Percentiles rank a stretch among this genome's conserved stretches.
Conservation (phyloP, 2,329 filamentous ascomycete species). For the Chaetomium strumarium region DNA sequence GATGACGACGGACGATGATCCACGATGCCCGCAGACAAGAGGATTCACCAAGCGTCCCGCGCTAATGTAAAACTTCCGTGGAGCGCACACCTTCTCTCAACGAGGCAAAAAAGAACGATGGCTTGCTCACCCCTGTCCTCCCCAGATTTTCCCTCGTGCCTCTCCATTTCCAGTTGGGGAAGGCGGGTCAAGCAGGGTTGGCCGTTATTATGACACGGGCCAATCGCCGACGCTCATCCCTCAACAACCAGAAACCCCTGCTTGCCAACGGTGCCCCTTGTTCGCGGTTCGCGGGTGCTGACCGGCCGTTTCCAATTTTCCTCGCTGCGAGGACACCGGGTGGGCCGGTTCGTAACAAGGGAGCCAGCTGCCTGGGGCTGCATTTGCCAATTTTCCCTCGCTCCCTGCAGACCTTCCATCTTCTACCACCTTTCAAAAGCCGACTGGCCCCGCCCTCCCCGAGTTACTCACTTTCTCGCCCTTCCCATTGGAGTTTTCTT, state of each 20-base stretch:
- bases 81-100: no score
- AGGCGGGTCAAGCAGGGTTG: constrained; percentile 7
- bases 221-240: constrained; percentile 13
- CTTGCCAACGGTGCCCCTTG: constrained; percentile 2
- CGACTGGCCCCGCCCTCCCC: constrained; percentile 19
- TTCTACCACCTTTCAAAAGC: constrained; percentile 13
- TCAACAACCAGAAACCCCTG: constrained; percentile 10
- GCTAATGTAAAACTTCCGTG: no score
- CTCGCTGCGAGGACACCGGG: constrained; percentile 8
- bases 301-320: constrained; percentile 20
- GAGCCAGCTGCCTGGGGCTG: constrained; percentile 7
- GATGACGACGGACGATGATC: no score
- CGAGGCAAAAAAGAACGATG: not conserved
- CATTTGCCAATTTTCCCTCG: constrained; percentile 20
- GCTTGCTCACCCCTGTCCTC: constrained; percentile 17
- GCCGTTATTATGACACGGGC: not conserved
- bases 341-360: not conserved
- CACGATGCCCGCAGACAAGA: no score
- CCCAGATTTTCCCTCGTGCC: constrained; percentile 20
- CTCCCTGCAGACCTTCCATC: constrained; percentile 11
- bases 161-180: constrained; percentile 12
- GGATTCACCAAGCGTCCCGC: no score
- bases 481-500: constrained; percentile 5
- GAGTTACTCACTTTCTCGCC: constrained; percentile 5
- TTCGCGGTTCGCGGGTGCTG: constrained; percentile 13